A percentile compares a stretch with the other conserved stretches of the same genome.
Conservation (phyloP, 208 protist genomes). For the Crithidia expoeki region DNA sequence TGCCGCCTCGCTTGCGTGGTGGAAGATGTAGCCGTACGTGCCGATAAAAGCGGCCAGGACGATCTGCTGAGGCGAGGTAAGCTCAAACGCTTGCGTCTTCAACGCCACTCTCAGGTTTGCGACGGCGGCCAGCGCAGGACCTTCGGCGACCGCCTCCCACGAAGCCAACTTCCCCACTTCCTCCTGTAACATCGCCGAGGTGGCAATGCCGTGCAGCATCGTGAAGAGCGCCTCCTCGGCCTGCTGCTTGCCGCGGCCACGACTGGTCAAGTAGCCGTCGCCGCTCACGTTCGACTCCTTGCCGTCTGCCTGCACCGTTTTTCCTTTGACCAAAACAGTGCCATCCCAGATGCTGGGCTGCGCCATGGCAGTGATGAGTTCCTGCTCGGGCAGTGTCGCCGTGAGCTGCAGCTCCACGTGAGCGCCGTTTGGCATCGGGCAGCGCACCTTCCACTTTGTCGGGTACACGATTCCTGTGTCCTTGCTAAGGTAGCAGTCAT, state of each 20-base stretch:
- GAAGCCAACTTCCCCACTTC: constrained; percentile 31
- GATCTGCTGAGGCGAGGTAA: constrained; percentile 47
- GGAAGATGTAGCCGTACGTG: constrained; percentile 61
- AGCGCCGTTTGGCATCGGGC: constrained; percentile 34
- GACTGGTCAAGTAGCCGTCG: constrained; percentile 49
- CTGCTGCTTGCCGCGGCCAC: constrained; percentile 34
- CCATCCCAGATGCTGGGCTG: constrained; percentile 65
- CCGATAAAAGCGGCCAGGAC: constrained; percentile 50
- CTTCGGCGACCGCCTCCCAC: constrained; percentile 47
- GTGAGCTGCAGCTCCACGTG: constrained; percentile 38
- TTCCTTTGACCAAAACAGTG: constrained; percentile 43
- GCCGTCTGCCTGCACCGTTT: constrained; percentile 38
- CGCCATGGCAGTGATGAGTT: constrained; percentile 51
- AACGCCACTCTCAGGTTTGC: constrained; percentile 30
- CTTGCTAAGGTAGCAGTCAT: constrained; percentile 38
- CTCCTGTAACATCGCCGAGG: constrained; percentile 24
- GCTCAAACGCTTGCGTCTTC: constrained; percentile 35
- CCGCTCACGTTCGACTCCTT: constrained; percentile 34
- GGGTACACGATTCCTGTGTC: constrained; percentile 52
- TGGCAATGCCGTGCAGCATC: constrained; percentile 40
- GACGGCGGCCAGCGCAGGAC: constrained; percentile 42
- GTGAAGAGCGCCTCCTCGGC: constrained; percentile 25
- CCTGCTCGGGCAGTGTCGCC: constrained; percentile 51
- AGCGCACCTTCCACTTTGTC: constrained; percentile 38
- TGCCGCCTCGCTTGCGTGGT: constrained; percentile 35